Percentiles rank a stretch among this genome's conserved stretches.
Conservation (phyloP, 1,139 yeast species). For the Blastobotrys arbuscula region DNA sequence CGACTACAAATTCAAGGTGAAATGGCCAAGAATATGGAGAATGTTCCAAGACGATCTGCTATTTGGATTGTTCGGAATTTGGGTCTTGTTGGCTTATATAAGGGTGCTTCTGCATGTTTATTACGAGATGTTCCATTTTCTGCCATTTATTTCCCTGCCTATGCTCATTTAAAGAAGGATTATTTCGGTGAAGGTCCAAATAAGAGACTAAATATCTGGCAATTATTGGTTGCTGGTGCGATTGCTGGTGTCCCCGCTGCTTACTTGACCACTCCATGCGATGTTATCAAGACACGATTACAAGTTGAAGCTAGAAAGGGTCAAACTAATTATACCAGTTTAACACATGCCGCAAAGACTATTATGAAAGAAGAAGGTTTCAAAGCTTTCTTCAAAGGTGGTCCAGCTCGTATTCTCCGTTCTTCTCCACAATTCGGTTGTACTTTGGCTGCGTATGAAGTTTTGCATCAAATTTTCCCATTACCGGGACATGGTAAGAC, state of each 20-base stretch:
- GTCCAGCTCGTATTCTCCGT: constrained; percentile 88
- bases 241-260: constrained; percentile 99
- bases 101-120: constrained; percentile 88
- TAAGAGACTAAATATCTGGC: constrained; percentile 66
- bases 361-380: constrained; percentile 75
- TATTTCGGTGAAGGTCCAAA: constrained; percentile 79
- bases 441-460: constrained; percentile 92
- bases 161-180: constrained; percentile 83
- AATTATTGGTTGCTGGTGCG: constrained; percentile 83
- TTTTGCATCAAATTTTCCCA: constrained; percentile 61
- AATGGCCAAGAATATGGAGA: constrained; percentile 42
- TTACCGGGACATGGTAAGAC: constrained; percentile 38
- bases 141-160: constrained; percentile 95
- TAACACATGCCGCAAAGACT: constrained; percentile 67
- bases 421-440: constrained; percentile 98
- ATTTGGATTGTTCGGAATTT: constrained; percentile 68
- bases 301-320: constrained; percentile 80
- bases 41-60: constrained; percentile 49
- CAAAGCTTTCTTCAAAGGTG: constrained; percentile 90
- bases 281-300: constrained; percentile 91
- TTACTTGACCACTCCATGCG: constrained; percentile 90
- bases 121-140: constrained; percentile 95
- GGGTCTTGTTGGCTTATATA: constrained; percentile 81
- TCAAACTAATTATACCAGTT: constrained; percentile 71
- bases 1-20: constrained; percentile 93